A percentile compares a stretch with the other conserved stretches of the same genome.
Conservation (phyloP, 1,139 yeast genomes). For the Debaryomyces fabryi region DNA sequence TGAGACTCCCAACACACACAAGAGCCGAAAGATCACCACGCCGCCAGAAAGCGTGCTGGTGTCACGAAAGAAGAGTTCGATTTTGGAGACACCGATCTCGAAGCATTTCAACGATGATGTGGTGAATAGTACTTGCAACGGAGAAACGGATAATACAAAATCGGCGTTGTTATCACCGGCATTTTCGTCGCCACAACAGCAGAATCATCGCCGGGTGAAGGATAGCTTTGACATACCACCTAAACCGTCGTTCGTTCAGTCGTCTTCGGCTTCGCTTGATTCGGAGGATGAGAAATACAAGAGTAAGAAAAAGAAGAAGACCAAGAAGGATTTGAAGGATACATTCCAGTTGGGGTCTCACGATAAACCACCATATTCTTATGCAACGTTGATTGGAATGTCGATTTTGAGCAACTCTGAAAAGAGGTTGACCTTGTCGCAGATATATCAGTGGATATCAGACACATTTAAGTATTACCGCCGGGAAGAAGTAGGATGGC, state of each 20-base stretch:
- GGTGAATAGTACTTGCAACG: not conserved
- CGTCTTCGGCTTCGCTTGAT: slow-evolving; percentile 11
- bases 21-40: slow-evolving; percentile 32
- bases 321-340: slow-evolving; percentile 30
- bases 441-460: slow-evolving; percentile 92
- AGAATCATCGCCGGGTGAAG: slow-evolving; percentile 7
- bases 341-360: slow-evolving; percentile 45
- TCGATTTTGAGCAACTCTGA: slow-evolving; percentile 85
- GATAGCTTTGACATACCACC: slow-evolving; percentile 15
- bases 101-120: slow-evolving; percentile 9
- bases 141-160: slow-evolving; percentile 9
- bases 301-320: slow-evolving; percentile 28
- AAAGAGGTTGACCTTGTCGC: slow-evolving; percentile 81
- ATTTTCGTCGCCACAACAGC: slow-evolving; percentile 48
- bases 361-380: slow-evolving; percentile 88
- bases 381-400: slow-evolving; percentile 93
- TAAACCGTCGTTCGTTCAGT: slow-evolving; percentile 20
- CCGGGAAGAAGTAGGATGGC: slow-evolving; percentile 92
- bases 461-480: slow-evolving; percentile 83
- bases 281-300: slow-evolving; percentile 21
- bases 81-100: slow-evolving; percentile 24
- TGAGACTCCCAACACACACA: slow-evolving; percentile 23
- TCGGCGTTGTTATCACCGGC: slow-evolving; percentile 48
- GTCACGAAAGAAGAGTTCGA: slow-evolving; percentile 12
- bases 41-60: slow-evolving; percentile 35